Evolutionary conservation across 2,329 filamentous ascomycete genomes (phyloP).

Genomic region (Stachybotrys elegans): DNA sequence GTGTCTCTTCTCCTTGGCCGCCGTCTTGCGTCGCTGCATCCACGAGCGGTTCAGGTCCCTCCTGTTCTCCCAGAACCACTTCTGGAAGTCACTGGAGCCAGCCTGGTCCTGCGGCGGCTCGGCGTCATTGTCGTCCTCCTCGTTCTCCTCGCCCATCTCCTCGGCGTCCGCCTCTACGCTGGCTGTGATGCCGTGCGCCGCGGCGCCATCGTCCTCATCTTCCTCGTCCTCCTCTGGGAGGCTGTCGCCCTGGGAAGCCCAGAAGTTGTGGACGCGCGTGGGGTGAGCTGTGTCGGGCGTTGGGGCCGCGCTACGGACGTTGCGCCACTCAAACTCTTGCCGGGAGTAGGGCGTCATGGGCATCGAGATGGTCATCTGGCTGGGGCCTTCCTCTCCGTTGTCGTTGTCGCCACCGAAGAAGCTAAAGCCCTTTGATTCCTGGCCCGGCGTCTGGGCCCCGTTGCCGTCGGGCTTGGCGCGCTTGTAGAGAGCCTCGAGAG

Average conservation of each 20-base stretch:
- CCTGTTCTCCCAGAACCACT: constrained; percentile 64
- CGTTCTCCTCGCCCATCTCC: constrained; percentile 19
- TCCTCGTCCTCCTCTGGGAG: constrained; percentile 32
- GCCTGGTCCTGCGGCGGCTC: constrained; percentile 15
- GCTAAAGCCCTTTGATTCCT: constrained; percentile 60
- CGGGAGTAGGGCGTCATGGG: constrained; percentile 82
- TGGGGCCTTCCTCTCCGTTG: constrained; percentile 33
- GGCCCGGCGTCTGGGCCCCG: constrained; percentile 20
- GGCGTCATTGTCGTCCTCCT: constrained; percentile 19
- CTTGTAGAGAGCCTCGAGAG: constrained; percentile 91
- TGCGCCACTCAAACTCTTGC: constrained; percentile 70
- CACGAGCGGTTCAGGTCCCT: constrained; percentile 61
- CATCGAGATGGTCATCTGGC: constrained; percentile 23
- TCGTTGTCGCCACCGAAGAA: constrained; percentile 61
- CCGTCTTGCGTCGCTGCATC: constrained; percentile 59
- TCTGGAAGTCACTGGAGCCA: constrained; percentile 51
- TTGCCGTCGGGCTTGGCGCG: constrained; percentile 42
- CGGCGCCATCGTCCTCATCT: constrained; percentile 34
- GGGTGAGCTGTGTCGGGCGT: constrained; percentile 90
- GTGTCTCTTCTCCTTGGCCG: constrained; percentile 62
- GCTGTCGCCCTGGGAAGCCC: constrained; percentile 37
- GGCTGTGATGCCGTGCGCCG: constrained; percentile 19
- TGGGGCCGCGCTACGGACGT: constrained; percentile 80
- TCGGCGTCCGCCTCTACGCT: constrained; percentile 18
- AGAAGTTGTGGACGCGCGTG: constrained; percentile 56